Percentiles rank a stretch among this genome's conserved stretches.
Conservation (phyloP, 495 filamentous ascomycete species). For the Tuber indicum region DNA sequence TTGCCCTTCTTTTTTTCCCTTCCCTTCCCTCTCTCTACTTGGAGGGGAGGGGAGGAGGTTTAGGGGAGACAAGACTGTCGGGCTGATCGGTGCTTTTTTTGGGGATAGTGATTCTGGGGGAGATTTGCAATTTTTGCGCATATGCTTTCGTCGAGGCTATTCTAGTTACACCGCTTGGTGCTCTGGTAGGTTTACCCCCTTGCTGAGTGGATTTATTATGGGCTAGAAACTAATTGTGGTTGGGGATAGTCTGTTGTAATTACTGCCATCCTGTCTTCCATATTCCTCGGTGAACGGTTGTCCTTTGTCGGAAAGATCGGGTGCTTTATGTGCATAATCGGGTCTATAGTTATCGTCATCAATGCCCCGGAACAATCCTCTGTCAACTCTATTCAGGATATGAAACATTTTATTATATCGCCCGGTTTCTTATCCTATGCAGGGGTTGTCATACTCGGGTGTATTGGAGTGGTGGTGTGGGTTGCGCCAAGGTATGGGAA, state of each 20-base stretch:
- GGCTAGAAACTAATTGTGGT: conserved; percentile 11
- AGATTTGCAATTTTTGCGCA: conserved; percentile 95
- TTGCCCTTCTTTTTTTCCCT: background rate
- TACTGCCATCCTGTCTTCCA: conserved; percentile 84
- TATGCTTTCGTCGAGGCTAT: conserved; percentile 98
- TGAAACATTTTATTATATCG: conserved; percentile 79
- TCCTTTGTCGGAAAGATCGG: conserved; percentile 95
- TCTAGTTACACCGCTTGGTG: conserved; percentile 87
- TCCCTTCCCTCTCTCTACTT: background rate
- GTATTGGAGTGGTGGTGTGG: conserved; percentile 68
- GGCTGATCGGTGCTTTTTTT: conserved; percentile 15
- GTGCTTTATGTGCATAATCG: conserved; percentile 90
- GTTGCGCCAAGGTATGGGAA: conserved; percentile 85
- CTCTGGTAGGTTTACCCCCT: conserved; percentile 48
- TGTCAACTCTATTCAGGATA: conserved; percentile 82
- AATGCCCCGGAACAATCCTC: conserved; percentile 85
- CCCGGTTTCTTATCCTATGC: conserved; percentile 83
- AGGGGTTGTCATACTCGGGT: conserved; percentile 72
- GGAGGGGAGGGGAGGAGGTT: background rate
- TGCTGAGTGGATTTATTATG: background rate
- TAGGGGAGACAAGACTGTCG: background rate
- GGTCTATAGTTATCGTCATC: conserved; percentile 85
- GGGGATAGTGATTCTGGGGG: conserved; percentile 70
- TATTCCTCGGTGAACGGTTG: conserved; percentile 91
- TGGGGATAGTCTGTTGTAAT: conserved; percentile 68